Base-by-base conservation (phyloP, 106 monocot genomes). In the Iris macrosiphon region DNA sequence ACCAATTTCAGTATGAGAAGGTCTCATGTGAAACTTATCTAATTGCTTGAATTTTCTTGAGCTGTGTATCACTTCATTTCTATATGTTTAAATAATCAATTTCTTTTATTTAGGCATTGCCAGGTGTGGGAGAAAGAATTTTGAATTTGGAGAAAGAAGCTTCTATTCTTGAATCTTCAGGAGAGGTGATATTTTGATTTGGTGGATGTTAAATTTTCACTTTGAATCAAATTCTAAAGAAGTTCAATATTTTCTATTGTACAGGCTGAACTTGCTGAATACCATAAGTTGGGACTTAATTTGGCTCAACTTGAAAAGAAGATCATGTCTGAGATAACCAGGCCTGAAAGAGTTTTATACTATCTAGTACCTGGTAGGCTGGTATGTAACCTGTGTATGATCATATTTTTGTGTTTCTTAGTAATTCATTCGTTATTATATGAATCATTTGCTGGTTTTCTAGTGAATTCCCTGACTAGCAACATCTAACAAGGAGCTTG, bases 1-100 rank as follows among this genome's bases (percentile, higher is more conserved):
- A 98, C 63, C 86, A 98, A 40, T 98, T 98, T 67, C 98, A 98
- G 64, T 98, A 91, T 72, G 98, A 98, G 63, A 98, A 91, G 98
- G 98, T 45, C 52, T 30, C 27, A 0, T 39, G 26, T 31, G 40
- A 23, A 35, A 63, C 2, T 40, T 39, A 19, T 59, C 24, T 41
- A 7, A 33, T 38, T 65, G 0, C 22, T 51, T 29, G 9, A 42
- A 48, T 64, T 59, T 16, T 56, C 21, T 28, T 46, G 29, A 39
- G 45, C 37, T 48, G 17, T 46, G 57, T 31, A n/a, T 21, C 6
- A 12, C n/a, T 58, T 2, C 3, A 41, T 6, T 21, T 43, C 26
- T 32, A 49, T 14, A 31, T 22, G 30, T 42, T 44, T 10, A 34
- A 13, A 35, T 15, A 14, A 4, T 49, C 25, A 39, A 15, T 59